Evolutionary conservation across 2,329 filamentous ascomycete genomes (phyloP).

Genomic region (Talaromyces sp.): DNA sequence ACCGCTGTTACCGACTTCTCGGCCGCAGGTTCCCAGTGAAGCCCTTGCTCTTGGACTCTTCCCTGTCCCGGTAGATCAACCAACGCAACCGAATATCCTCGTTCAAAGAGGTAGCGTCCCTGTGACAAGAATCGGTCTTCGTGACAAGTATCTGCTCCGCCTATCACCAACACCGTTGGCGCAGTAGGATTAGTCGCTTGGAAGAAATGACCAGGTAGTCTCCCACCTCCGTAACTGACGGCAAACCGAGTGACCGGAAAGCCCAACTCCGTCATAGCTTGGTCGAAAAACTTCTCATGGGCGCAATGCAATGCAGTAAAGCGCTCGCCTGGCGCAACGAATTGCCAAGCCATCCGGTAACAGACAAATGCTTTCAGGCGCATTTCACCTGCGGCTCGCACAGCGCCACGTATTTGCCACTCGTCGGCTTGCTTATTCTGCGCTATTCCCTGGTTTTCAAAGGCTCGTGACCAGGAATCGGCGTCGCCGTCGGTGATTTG

Average conservation of each 20-base stretch:
- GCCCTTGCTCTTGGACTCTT: neutral
- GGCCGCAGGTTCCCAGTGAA: neutral
- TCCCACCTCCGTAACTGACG: neutral
- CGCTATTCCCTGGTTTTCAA: neutral
- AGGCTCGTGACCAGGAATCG: neutral
- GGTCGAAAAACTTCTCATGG: neutral
- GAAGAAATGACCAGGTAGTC: neutral
- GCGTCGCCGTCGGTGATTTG: conserved; percentile 3
- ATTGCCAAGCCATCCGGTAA: neutral
- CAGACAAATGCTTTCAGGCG: neutral
- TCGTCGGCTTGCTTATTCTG: neutral
- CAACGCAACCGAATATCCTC: neutral
- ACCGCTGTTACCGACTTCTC: neutral
- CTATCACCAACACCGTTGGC: neutral
- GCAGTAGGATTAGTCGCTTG: neutral
- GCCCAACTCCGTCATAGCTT: neutral
- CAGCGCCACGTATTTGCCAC: neutral
- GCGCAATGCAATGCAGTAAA: neutral
- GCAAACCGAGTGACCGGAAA: neutral
- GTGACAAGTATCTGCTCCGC: neutral
- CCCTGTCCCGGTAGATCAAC: neutral
- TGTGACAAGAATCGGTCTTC: neutral
- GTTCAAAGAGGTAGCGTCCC: neutral
- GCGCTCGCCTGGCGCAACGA: neutral
- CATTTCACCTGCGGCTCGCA: neutral